These are phyloP conservation scores for Epichloe sp. DNA, from an alignment of 2,329 filamentous ascomycete genomes.

Conservation along the genomic window DNA sequence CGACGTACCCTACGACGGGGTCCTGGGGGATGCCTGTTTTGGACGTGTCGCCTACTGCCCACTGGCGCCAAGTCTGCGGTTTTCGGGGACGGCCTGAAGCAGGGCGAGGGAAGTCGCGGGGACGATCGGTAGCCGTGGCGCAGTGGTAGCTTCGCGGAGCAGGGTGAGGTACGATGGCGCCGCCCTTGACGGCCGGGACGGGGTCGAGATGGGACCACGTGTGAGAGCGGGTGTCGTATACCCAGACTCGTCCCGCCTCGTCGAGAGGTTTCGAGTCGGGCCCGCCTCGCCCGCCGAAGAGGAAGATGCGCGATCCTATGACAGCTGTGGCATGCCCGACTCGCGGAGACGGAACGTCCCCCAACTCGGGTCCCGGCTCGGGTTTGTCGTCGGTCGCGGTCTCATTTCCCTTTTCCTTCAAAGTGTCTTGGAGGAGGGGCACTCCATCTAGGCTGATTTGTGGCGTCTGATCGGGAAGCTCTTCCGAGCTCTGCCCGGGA, in stretches of 20 bases:
- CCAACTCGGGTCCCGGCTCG: conserved; percentile 14
- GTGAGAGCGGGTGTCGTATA: conserved; percentile 52
- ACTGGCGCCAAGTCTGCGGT: conserved; percentile 38
- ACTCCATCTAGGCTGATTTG: conserved; percentile 30
- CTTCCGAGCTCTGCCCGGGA: neutral
- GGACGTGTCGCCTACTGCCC: conserved; percentile 40
- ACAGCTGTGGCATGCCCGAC: conserved; percentile 61
- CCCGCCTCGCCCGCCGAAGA: conserved; percentile 70
- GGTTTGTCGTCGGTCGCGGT: conserved; percentile 15
- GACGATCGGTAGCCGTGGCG: conserved; percentile 42
- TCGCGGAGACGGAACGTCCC: conserved; percentile 48
- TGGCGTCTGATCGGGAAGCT: conserved; percentile 1
- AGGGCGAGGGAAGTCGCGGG: conserved; percentile 32
- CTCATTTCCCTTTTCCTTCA: conserved; percentile 27
- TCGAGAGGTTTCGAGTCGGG: conserved; percentile 56
- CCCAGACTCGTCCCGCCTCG: conserved; percentile 63
- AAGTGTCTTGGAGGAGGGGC: conserved; percentile 21
- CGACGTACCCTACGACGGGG: conserved; percentile 43
- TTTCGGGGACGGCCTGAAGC: conserved; percentile 13
- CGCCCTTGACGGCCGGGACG: conserved; percentile 28
- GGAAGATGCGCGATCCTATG: conserved; percentile 57
- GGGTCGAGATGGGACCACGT: conserved; percentile 56
- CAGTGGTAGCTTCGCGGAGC: conserved; percentile 59
- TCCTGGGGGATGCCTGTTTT: conserved; percentile 45
- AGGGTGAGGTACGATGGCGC: conserved; percentile 33